Evolutionary conservation across 805 yeast species (phyloP).

Genomic region (Candida glaebosa): DNA sequence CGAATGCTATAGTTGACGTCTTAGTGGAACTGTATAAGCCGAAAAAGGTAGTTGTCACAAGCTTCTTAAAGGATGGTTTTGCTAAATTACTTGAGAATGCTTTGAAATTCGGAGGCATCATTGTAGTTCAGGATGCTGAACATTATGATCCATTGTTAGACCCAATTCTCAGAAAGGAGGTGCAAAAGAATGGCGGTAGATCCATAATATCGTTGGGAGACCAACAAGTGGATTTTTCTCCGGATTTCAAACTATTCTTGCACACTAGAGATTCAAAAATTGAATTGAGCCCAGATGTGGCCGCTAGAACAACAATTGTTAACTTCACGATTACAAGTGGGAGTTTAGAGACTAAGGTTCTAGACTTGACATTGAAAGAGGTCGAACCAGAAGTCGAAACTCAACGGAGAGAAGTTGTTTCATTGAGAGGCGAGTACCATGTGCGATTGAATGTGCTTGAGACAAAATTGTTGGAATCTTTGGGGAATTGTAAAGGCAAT

Average conservation of each 20-base stretch:
- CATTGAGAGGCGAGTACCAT: constrained; percentile 57
- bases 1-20: constrained; percentile 42
- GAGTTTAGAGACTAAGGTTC: constrained; percentile 59
- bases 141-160: constrained; percentile 70
- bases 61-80: constrained; percentile 69
- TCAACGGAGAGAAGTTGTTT: constrained; percentile 51
- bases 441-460: constrained; percentile 56
- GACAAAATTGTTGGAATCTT: constrained; percentile 49
- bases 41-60: constrained; percentile 49
- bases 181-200: constrained; percentile 67
- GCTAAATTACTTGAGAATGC: constrained; percentile 73
- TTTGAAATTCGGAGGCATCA: constrained; percentile 73
- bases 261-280: constrained; percentile 57
- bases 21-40: constrained; percentile 28
- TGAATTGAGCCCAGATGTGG: constrained; percentile 49
- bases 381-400: constrained; percentile 66
- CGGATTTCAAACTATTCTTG: constrained; percentile 57
- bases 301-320: constrained; percentile 57
- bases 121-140: constrained; percentile 79
- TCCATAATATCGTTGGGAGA: constrained; percentile 57
- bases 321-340: constrained; percentile 73
- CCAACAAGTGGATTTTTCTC: constrained; percentile 62
- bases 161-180: constrained; percentile 59
- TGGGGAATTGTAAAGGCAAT: constrained; percentile 56
- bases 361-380: constrained; percentile 51